Base-by-base conservation (phyloP, 768 basidiomycete genomes). In the Termitomyces heimii region DNA sequence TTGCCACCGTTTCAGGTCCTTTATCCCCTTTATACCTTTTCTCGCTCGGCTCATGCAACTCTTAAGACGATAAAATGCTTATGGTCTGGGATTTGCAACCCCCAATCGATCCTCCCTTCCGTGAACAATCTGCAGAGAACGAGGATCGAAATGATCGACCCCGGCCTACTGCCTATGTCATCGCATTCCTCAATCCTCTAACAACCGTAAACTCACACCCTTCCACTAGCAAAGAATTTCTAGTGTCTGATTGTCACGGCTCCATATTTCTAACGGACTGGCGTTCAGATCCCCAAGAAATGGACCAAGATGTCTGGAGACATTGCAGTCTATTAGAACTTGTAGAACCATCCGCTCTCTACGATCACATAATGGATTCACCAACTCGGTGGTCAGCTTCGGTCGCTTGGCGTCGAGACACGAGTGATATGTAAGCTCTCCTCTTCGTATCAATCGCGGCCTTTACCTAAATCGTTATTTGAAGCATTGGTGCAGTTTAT, bases 71-170 rank as follows among this genome's bases (percentile, higher is more conserved):
- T 71, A 88, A 83, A 67, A 86, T 88, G 80, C 79, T 91, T 39
- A 87, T 91, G 83, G 83, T 92, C 7, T 92, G 91, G 91, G 89
- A 92, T 70, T 77, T 93, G n/a, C 74, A 80, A 63, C 89, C 90
- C 0, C 66, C 74, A 35, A 54, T 77, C 46, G 71, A 80, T 54
- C 73, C 79, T 43, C 68, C 75, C 35, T 77, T 82, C 13, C 65
- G 62, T 22, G 61, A 63, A 14, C 68, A 71, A 57, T 63, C 75
- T 44, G 70, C 69, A n/a, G 58, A 55, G 18, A 59, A 65, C 43
- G 59, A 67, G 24, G 63, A 63, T 5, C 64, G 69, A 7, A 66
- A 71, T 24, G 56, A 77, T 35, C 76, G 86, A 35, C 77, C 81
- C 6, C 88, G 89, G 56, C 91, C 91, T 9, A 89, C 88, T 14